Evolutionary conservation across 176 grass and related monocot species (phyloP).

Genomic region (Olyra latifolia): DNA sequence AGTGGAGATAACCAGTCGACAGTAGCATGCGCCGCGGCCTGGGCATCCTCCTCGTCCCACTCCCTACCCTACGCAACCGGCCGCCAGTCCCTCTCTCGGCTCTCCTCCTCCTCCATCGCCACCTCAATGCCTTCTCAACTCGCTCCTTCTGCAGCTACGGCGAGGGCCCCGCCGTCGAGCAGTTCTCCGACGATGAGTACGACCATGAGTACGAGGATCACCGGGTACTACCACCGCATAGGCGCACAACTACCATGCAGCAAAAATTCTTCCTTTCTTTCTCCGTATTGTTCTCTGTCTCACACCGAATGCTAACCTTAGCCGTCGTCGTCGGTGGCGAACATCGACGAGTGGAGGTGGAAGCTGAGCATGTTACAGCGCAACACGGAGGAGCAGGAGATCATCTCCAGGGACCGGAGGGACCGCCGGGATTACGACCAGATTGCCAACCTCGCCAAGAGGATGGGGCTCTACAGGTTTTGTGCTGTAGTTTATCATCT

Average conservation of each 20-base stretch:
- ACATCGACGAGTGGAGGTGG: constrained; percentile 99
- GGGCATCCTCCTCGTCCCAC: constrained; percentile 38
- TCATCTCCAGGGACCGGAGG: constrained; percentile 87
- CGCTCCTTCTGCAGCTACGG: constrained; percentile 25
- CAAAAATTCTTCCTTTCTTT: not conserved
- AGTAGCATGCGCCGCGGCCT: constrained; percentile 48
- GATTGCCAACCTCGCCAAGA: constrained; percentile 76
- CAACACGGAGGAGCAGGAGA: constrained; percentile 81
- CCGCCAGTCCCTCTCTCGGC: constrained; percentile 38
- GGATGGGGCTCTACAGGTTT: constrained; percentile 90
- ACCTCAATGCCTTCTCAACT: constrained; percentile 28
- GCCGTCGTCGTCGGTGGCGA: constrained; percentile 86
- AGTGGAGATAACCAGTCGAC: not conserved
- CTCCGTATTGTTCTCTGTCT: not conserved
- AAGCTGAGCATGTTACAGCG: constrained; percentile 89
- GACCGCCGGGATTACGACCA: constrained; percentile 88
- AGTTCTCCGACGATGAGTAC: constrained; percentile 97
- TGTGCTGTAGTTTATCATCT: not conserved
- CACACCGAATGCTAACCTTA: constrained; percentile 13
- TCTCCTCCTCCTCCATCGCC: constrained; percentile 31
- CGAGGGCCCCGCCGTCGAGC: constrained; percentile 57
- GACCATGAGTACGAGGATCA: constrained; percentile 88
- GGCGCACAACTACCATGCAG: not conserved
- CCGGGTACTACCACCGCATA: constrained; percentile 42
- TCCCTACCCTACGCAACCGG: constrained; percentile 17